Evolutionary conservation across 352 stramenopile species (phyloP).

Genomic region (Phytophthora pseudosyringae): DNA sequence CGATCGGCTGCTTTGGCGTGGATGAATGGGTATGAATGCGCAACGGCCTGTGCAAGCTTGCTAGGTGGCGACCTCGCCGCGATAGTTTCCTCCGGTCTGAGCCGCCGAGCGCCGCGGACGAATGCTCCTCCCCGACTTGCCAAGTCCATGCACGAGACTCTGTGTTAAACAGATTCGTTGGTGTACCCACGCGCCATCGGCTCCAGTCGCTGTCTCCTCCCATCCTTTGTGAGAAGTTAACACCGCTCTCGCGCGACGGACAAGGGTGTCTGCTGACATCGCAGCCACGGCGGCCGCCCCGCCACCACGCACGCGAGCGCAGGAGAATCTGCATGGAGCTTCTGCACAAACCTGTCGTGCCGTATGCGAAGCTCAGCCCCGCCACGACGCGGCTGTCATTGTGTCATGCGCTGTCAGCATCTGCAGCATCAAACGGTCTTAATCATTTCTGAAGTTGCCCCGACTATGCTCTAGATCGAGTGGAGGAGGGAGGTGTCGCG

Average conservation of each 20-base stretch:
- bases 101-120: not conserved
- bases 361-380: constrained; percentile 8
- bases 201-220: constrained; percentile 2
- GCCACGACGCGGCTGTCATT: not conserved
- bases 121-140: constrained; percentile 6
- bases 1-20: not conserved
- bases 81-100: constrained; percentile 18
- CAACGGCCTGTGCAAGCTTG: constrained; percentile 5
- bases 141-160: constrained; percentile 7
- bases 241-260: too few species aligned
- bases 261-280: not conserved
- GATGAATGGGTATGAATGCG: constrained; percentile 4
- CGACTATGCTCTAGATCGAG: constrained; percentile 11
- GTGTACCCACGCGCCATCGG: not conserved
- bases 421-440: not conserved
- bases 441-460: constrained; percentile 39
- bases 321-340: not conserved
- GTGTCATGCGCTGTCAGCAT: not conserved
- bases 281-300: not conserved
- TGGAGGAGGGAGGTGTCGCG: not conserved
- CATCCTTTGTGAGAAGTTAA: not conserved
- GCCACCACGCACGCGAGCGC: not conserved
- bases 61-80: constrained; percentile 5
- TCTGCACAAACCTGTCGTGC: constrained; percentile 25
- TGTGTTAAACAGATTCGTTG: constrained; percentile 23